A percentile compares a stretch with the other conserved stretches of the same genome.
Evolutionary conservation across 106 monocot genomes (phyloP).

Genomic region (Acorus calamus): DNA sequence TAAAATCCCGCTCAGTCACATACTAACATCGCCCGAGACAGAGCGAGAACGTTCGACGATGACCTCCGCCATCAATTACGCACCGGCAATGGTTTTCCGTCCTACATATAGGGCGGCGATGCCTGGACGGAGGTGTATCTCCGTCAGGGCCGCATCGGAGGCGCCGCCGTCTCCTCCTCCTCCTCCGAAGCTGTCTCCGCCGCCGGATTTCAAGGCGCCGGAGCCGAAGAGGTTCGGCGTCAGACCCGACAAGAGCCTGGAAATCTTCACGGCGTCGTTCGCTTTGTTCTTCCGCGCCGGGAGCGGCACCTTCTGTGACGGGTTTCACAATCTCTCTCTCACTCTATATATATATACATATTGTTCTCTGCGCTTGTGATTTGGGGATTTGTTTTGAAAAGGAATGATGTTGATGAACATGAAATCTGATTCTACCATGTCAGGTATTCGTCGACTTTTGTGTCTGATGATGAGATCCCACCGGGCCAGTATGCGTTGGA

Average conservation of each 20-base stretch:
- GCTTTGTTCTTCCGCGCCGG: conserved; percentile 66
- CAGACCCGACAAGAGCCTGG: conserved; percentile 40
- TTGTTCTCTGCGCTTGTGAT: neutral
- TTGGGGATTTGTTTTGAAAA: neutral
- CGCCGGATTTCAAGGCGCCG: conserved; percentile 59
- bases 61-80: too few species aligned
- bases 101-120: too few species aligned
- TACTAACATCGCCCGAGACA: too few species aligned
- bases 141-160: too few species aligned
- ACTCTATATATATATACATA: too few species aligned
- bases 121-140: too few species aligned
- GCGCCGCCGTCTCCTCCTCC: neutral
- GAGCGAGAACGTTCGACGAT: too few species aligned
- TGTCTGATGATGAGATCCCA: conserved; percentile 47
- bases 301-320: conserved; percentile 49
- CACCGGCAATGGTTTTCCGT: too few species aligned
- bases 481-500: conserved; percentile 48
- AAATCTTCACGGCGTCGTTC: conserved; percentile 53
- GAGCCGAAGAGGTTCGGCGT: conserved; percentile 63
- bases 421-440: neutral
- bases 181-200: conserved; percentile 24
- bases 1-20: too few species aligned
- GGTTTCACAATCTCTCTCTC: conserved; percentile 24
- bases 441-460: conserved; percentile 75
- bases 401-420: neutral